Evolutionary conservation across 2,329 filamentous ascomycete genomes (phyloP).

Genomic region (Cladosporium halotolerans): DNA sequence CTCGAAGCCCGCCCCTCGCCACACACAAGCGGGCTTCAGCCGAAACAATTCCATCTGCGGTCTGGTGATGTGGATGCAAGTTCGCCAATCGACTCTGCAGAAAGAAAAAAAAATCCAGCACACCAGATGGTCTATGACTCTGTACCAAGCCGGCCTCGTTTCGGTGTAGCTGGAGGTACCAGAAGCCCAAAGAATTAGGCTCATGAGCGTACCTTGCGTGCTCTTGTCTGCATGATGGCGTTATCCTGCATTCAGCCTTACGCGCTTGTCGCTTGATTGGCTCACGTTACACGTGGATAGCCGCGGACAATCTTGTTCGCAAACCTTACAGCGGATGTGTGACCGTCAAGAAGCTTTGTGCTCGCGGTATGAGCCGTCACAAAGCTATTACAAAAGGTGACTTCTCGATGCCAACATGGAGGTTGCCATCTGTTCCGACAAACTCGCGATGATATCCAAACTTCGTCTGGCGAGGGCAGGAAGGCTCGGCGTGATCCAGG

Average conservation of each 20-base stretch:
- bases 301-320: not conserved
- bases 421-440: conserved; percentile 41
- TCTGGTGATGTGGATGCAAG: not conserved
- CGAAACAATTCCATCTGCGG: conserved; percentile 6
- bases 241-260: conserved; percentile 5
- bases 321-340: not conserved
- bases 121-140: too few relatives aligned
- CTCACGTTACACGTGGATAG: not conserved
- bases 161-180: not conserved
- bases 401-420: conserved; percentile 48
- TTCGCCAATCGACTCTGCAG: too few relatives aligned
- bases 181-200: not conserved
- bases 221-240: not conserved
- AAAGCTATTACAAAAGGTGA: conserved; percentile 25
- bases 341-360: too few relatives aligned
- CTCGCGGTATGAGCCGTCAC: not conserved
- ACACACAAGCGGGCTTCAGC: not conserved
- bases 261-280: conserved; percentile 8
- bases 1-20: too few relatives aligned
- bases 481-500: too few relatives aligned
- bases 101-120: too few relatives aligned
- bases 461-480: not conserved
- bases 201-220: not conserved
- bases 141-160: not conserved
- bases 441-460: conserved; percentile 50